Evolutionary conservation across 2,329 filamentous ascomycete species (phyloP).

Genomic region (Pseudocercospora vitis): DNA sequence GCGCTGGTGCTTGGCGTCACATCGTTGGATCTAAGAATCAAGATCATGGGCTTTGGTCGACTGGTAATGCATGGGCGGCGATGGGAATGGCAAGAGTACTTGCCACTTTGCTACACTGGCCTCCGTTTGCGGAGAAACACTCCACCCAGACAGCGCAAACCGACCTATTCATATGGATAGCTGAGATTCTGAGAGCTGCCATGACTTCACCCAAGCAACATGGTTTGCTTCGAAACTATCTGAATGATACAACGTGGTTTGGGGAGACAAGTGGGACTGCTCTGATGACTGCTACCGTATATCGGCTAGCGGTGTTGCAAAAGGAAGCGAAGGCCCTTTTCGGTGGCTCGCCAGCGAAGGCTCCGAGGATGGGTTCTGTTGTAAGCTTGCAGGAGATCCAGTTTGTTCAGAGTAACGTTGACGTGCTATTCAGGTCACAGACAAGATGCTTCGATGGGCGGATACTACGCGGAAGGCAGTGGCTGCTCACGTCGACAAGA

Average conservation of each 20-base stretch:
- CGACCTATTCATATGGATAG: conserved; percentile 39
- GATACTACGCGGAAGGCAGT: conserved; percentile 42
- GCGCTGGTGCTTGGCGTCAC: conserved; percentile 47
- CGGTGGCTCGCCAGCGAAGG: conserved; percentile 13
- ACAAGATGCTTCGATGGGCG: conserved; percentile 43
- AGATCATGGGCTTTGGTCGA: conserved; percentile 49
- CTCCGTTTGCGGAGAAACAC: conserved; percentile 2
- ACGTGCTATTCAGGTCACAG: conserved; percentile 5
- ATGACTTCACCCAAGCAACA: conserved; percentile 35
- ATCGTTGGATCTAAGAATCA: conserved; percentile 40
- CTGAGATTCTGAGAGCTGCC: conserved; percentile 41
- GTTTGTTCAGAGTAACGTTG: background rate
- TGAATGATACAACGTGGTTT: conserved; percentile 40
- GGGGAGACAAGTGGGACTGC: conserved; percentile 52
- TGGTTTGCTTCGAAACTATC: conserved; percentile 22
- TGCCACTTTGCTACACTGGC: conserved; percentile 40
- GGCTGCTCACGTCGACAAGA: conserved; percentile 37
- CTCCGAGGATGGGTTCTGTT: background rate
- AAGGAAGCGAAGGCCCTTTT: conserved; percentile 16
- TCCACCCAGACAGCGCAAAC: conserved; percentile 13
- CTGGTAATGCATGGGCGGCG: conserved; percentile 52
- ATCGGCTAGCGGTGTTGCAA: conserved; percentile 41
- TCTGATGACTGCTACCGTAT: conserved; percentile 46
- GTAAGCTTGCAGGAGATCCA: background rate
- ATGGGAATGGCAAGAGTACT: conserved; percentile 51